These are phyloP conservation scores for Uronychia setigera DNA, from an alignment of 73 alveolate genomes.

Conservation along the genomic window DNA sequence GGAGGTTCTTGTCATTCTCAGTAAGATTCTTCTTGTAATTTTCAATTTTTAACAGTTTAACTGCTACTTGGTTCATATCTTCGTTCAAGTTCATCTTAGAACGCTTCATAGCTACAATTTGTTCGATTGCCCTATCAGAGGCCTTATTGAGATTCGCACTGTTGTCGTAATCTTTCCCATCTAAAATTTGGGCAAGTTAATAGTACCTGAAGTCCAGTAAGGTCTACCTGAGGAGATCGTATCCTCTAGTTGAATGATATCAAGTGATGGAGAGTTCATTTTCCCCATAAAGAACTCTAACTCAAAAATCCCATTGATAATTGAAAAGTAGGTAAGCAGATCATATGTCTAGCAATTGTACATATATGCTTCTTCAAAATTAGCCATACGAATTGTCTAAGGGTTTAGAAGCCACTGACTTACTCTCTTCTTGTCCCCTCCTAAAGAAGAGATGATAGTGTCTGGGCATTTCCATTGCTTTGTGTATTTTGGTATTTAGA, in stretches of 20 bases:
- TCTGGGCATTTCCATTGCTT: too few species aligned
- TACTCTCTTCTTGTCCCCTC: constrained; percentile 18
- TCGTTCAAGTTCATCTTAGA: constrained; percentile 29
- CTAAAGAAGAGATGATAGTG: too few species aligned
- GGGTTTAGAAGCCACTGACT: too few species aligned
- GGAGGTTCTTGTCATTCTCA: constrained; percentile 1
- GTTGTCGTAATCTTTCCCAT: too few species aligned
- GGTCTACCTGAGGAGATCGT: constrained; percentile 17
- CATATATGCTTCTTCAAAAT: constrained; percentile 15
- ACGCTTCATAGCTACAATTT: neutral
- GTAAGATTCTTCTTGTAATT: neutral
- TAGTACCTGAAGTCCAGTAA: constrained; percentile 28
- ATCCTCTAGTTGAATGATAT: constrained; percentile 34
- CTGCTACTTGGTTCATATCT: constrained; percentile 4
- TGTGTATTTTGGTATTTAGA: too few species aligned
- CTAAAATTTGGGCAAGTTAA: too few species aligned
- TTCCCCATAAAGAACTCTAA: constrained; percentile 48
- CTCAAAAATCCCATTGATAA: constrained; percentile 21
- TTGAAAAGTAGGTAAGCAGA: constrained; percentile 9
- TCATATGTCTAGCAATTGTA: constrained; percentile 10
- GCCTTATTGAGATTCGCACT: neutral
- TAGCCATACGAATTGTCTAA: constrained; percentile 17
- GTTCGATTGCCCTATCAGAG: constrained; percentile 18
- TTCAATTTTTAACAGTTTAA: neutral
- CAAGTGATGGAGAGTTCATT: constrained; percentile 35